These are phyloP conservation scores for Cyathus striatus DNA, from an alignment of 768 basidiomycete species.

Conservation along the genomic window DNA sequence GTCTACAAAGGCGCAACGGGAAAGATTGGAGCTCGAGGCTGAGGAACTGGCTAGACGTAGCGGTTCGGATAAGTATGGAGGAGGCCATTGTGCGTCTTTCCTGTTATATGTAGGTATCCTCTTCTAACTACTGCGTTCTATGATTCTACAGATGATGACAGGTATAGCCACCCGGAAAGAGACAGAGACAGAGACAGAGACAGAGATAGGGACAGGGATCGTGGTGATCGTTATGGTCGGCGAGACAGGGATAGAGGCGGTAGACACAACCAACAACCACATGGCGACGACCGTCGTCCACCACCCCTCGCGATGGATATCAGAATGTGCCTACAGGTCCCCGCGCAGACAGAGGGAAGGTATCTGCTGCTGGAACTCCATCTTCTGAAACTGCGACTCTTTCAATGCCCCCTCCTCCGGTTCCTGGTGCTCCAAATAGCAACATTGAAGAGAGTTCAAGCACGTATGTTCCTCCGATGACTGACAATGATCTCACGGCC, in stretches of 20 bases:
- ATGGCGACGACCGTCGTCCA: constrained; percentile 23
- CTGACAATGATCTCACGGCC: constrained; percentile 72
- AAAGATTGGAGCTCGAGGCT: constrained; percentile 71
- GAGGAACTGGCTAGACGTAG: constrained; percentile 55
- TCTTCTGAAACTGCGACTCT: constrained; percentile 25
- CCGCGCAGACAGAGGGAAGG: constrained; percentile 64
- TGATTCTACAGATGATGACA: constrained; percentile 42
- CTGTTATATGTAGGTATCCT: constrained; percentile 11
- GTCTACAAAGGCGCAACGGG: constrained; percentile 51
- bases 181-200: too few relatives aligned
- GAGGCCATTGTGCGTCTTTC: constrained; percentile 28
- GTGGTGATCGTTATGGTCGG: constrained; percentile 31
- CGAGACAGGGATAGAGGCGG: constrained; percentile 39
- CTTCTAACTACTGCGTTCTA: constrained; percentile 8
- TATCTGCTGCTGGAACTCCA: constrained; percentile 22
- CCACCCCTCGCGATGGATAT: constrained; percentile 36
- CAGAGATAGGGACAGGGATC: constrained; percentile 39
- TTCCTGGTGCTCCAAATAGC: constrained; percentile 31
- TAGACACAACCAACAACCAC: constrained; percentile 23
- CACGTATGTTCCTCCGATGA: constrained; percentile 60
- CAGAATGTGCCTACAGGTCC: constrained; percentile 82
- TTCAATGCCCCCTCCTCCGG: constrained; percentile 49
- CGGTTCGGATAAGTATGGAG: constrained; percentile 33
- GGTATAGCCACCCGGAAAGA: constrained; percentile 47
- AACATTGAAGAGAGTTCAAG: constrained; percentile 25